Conservation (phyloP, 1,284 basidiomycete species). For the Fomitopsis schrenkii region DNA sequence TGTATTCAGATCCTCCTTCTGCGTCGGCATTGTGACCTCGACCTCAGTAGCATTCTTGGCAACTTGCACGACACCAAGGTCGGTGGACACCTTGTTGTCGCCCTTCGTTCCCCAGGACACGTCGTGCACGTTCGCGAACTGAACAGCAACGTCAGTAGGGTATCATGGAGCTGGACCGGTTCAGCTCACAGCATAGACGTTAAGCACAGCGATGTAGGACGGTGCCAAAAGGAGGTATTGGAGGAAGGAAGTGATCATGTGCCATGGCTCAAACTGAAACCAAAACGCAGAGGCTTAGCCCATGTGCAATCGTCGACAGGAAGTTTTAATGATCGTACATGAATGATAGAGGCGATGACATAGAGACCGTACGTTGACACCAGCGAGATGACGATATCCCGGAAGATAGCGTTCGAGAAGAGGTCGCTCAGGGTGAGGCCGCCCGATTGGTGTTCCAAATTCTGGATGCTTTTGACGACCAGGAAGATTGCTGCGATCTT, state of each 20-base stretch:
- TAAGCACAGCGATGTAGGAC: constrained; percentile 88
- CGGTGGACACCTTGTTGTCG: constrained; percentile 81
- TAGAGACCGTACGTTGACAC: constrained; percentile 87
- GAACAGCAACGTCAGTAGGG: constrained; percentile 10
- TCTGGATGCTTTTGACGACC: constrained; percentile 74
- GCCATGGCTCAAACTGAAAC: constrained; percentile 83
- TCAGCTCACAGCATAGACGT: constrained; percentile 69
- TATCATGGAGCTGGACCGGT: constrained; percentile 19
- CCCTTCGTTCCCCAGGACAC: constrained; percentile 92
- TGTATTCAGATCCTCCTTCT: constrained; percentile 83
- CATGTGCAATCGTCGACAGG: not conserved
- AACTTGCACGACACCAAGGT: constrained; percentile 74
- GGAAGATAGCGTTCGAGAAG: constrained; percentile 76
- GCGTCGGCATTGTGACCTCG: constrained; percentile 76
- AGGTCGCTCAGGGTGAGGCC: constrained; percentile 50
- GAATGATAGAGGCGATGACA: constrained; percentile 73
- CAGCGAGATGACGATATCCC: constrained; percentile 83
- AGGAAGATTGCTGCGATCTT: constrained; percentile 77
- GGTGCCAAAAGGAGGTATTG: constrained; percentile 93
- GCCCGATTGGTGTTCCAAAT: constrained; percentile 45
- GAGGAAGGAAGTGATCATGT: constrained; percentile 91
- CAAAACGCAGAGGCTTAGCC: not conserved
- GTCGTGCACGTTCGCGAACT: constrained; percentile 88
- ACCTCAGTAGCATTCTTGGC: constrained; percentile 67
- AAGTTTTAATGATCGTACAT: constrained; percentile 50